These are phyloP conservation scores for Tulasnella sp. DNA, from an alignment of 768 basidiomycete species.

Conservation along the genomic window DNA sequence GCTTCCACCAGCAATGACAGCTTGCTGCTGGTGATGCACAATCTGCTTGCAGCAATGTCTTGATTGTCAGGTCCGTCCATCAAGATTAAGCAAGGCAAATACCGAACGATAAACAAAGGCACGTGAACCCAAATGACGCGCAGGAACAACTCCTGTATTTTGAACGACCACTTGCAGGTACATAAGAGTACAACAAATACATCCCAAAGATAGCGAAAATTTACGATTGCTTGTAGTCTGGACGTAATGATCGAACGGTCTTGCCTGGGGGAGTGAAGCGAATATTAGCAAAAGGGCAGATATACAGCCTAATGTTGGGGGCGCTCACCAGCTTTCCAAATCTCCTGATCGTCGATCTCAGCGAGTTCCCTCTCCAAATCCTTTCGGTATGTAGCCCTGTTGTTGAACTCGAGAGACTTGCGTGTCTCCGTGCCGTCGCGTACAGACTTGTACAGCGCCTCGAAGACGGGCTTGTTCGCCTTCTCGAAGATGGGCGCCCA, in stretches of 20 bases:
- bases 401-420: slow-evolving; percentile 94
- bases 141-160: too few relatives aligned
- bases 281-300: slow-evolving; percentile 7
- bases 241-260: slow-evolving; percentile 79
- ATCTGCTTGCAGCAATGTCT: too few relatives aligned
- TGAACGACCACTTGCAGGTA: too few relatives aligned
- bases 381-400: slow-evolving; percentile 80
- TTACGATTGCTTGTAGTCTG: slow-evolving; percentile 51
- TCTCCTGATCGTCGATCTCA: slow-evolving; percentile 96
- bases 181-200: not conserved
- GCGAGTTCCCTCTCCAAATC: slow-evolving; percentile 86
- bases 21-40: too few relatives aligned
- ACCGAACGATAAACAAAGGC: too few relatives aligned
- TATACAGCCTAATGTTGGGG: not conserved
- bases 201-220: not conserved
- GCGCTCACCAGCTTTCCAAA: slow-evolving; percentile 80
- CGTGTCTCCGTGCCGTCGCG: slow-evolving; percentile 93
- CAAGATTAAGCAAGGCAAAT: too few relatives aligned
- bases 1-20: too few relatives aligned
- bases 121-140: too few relatives aligned
- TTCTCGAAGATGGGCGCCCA: slow-evolving; percentile 97
- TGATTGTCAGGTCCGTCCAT: too few relatives aligned
- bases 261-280: slow-evolving; percentile 43
- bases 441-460: slow-evolving; percentile 90
- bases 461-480: slow-evolving; percentile 89